Base-by-base conservation (phyloP, 495 filamentous ascomycete genomes). In the Immersiella caudata region DNA sequence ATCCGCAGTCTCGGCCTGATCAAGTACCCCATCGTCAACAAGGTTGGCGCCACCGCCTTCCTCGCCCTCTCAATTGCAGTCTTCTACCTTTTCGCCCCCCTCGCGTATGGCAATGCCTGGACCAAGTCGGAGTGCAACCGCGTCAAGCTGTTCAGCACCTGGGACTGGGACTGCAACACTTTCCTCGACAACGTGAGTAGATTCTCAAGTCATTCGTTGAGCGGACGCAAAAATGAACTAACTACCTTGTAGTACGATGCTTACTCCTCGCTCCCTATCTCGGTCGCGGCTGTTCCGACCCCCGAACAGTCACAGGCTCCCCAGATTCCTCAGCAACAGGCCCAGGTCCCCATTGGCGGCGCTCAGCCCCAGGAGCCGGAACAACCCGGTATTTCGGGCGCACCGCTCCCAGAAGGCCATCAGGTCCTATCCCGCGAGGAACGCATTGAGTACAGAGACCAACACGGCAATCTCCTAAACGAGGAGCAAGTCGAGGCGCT, bases 101-200 rank as follows among this genome's bases (percentile, higher is more conserved):
- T 99, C 12, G 87, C 93, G 7, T 99, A 99, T 73, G 95, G 95
- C 64, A 97, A 96, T 73, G 81, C 89, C 52, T 99, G 95, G 95
- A 99, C 95, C 3, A 90, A 90, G 80, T 79, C 85, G 62, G 88
- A 93, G 71, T 99, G 95, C 84, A 88, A 87, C 49, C 86, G 85
- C 62, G 90, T 96, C 64, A 97, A 97, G 82, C 83, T 99, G 12
- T 88, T 98, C 73, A 82, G 85, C 62, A 87, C 87, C 14, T 99
- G 95, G 95, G 95, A 99, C 75, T 98, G 93, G 83, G 95, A 98
- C 78, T 99, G 95, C 84, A 94, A 94, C 74, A 93, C 84, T 67
- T 99, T 99, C 83, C 82, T 91, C 73, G 89, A 88, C 71, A 88
- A 88, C 77, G 94, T 97, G 90, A 92, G 91, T 89, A 50, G 9